phyloP scores from a whole-genome alignment of 208 protist genomes.

The Leishmania amazonensis region DNA sequence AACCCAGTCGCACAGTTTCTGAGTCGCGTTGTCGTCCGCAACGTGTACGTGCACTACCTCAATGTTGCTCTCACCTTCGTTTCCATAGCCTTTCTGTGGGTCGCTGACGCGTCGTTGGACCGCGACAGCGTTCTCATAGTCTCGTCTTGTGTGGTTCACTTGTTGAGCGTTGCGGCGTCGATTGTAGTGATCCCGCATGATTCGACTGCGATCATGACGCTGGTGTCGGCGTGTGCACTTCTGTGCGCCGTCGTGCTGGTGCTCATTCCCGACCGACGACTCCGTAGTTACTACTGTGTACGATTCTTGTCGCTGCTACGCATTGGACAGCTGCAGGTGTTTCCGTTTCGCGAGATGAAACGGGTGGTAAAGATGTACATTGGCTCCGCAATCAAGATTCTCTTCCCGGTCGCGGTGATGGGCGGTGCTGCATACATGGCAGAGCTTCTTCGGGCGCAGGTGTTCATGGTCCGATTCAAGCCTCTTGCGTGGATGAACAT shows the following conservation, averaged over 20 bases:
- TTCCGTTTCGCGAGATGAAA: constrained; percentile 38
- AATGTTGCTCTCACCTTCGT: constrained; percentile 43
- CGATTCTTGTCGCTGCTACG: constrained; percentile 73
- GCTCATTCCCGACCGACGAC: constrained; percentile 18
- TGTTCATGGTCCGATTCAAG: constrained; percentile 54
- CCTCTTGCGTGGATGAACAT: constrained; percentile 10
- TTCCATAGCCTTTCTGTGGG: constrained; percentile 75
- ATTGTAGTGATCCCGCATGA: constrained; percentile 56
- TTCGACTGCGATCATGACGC: constrained; percentile 49
- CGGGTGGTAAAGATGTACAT: constrained; percentile 58
- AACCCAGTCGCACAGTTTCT: constrained; percentile 1
- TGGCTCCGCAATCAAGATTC: constrained; percentile 38
- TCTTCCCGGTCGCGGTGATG: constrained; percentile 56
- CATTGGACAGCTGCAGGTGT: constrained; percentile 62
- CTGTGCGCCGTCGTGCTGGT: constrained; percentile 40
- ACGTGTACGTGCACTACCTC: constrained; percentile 42
- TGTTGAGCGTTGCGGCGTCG: constrained; percentile 48
- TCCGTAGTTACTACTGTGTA: constrained; percentile 42
- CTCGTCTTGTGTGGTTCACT: constrained; percentile 45
- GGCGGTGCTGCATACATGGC: constrained; percentile 50
- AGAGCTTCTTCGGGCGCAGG: constrained; percentile 70
- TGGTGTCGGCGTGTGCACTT: constrained; percentile 35
- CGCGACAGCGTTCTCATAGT: constrained; percentile 28
- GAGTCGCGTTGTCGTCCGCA: constrained; percentile 16
- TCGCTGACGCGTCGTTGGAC: constrained; percentile 35